Percentiles rank a stretch among this genome's conserved stretches.
phyloP scores from a whole-genome alignment of 768 basidiomycete species.

The Strobilomyces echinocephalus region DNA sequence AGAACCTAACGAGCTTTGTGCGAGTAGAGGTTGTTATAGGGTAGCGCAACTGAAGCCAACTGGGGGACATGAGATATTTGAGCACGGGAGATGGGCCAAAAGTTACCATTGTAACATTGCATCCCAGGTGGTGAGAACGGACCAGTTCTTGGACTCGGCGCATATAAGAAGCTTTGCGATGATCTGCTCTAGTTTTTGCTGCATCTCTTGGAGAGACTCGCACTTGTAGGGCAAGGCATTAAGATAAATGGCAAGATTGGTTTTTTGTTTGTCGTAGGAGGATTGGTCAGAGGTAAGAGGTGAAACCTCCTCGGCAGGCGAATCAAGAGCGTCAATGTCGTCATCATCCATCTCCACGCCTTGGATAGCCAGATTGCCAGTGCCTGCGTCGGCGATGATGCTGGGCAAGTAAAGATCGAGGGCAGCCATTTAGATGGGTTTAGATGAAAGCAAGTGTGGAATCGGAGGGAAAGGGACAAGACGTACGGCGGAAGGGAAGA shows the following conservation, averaged over 20 bases:
- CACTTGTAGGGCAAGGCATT: conserved; percentile 67
- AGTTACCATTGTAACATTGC: conserved; percentile 71
- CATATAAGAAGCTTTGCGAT: conserved; percentile 64
- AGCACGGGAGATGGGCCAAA: neutral
- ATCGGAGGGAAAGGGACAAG: conserved; percentile 13
- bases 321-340: conserved; percentile 42
- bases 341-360: conserved; percentile 54
- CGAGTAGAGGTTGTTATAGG: conserved; percentile 67
- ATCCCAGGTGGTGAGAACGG: conserved; percentile 71
- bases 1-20: conserved; percentile 64
- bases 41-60: conserved; percentile 81
- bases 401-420: conserved; percentile 19
- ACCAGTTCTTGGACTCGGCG: conserved; percentile 74
- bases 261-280: conserved; percentile 53
- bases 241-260: conserved; percentile 61
- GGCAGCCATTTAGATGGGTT: conserved; percentile 18
- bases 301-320: conserved; percentile 33
- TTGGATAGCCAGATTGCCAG: conserved; percentile 20
- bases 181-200: conserved; percentile 61
- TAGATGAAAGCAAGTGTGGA: conserved; percentile 18
- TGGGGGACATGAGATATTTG: conserved; percentile 26
- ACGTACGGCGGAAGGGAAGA: conserved; percentile 21
- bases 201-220: conserved; percentile 70
- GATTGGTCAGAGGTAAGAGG: conserved; percentile 27
- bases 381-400: conserved; percentile 23